Evolutionary conservation across 345 rosid genomes (phyloP).

Genomic region (Carallia brachiata): DNA sequence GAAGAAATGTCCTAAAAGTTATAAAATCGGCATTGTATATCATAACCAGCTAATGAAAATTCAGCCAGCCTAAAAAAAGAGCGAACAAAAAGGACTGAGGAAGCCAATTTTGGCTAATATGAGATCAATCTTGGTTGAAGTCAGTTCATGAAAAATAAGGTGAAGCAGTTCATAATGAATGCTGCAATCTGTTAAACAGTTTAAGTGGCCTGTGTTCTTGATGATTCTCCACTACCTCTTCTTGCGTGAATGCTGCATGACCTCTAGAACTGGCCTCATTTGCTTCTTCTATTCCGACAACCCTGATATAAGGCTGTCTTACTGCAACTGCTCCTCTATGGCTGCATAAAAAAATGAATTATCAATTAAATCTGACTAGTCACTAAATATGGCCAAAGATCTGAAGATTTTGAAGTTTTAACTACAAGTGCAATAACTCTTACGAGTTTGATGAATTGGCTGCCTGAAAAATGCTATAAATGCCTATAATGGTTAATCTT

Average conservation of each 20-base stretch:
- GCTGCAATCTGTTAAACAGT: background rate
- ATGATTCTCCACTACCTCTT: constrained; percentile 55
- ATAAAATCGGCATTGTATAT: no score
- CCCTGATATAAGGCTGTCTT: constrained; percentile 90
- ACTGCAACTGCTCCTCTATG: constrained; percentile 92
- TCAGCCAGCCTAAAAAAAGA: no score
- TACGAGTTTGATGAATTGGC: constrained; percentile 72
- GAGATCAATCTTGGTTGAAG: background rate
- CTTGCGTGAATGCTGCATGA: constrained; percentile 66
- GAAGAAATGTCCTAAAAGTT: background rate
- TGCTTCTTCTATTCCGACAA: constrained; percentile 83
- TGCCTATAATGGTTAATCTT: constrained; percentile 87
- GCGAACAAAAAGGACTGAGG: no score
- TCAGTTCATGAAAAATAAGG: background rate
- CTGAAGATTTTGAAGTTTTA: background rate
- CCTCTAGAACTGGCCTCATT: constrained; percentile 78
- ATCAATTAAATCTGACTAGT: background rate
- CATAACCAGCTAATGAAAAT: no score
- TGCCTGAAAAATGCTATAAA: constrained; percentile 89
- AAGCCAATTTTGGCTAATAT: background rate
- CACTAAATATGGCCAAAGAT: background rate
- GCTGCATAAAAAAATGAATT: constrained; percentile 38
- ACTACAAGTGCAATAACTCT: constrained; percentile 16
- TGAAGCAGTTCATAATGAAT: background rate
- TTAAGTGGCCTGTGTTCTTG: background rate